Percentiles rank a stretch among this genome's conserved stretches.
phyloP scores from a whole-genome alignment of 495 filamentous ascomycete species.

The Trichocladium uniseriatum region DNA sequence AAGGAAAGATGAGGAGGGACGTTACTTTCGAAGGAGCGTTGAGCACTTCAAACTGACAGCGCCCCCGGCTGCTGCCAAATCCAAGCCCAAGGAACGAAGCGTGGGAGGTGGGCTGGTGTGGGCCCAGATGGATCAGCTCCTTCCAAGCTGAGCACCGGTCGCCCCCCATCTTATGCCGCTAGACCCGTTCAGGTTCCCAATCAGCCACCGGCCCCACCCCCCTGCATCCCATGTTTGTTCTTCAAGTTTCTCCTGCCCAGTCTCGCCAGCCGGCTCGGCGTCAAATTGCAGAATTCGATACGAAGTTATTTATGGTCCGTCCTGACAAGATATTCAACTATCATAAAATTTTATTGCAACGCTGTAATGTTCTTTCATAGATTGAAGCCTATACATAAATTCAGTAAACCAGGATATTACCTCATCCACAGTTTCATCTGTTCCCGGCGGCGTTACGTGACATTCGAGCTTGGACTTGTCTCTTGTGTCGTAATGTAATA shows the following conservation, averaged over 20 bases:
- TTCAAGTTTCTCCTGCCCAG: too few relatives aligned
- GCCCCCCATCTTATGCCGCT: constrained; percentile 7
- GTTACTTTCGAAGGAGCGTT: not conserved
- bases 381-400: not conserved
- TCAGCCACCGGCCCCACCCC: not conserved
- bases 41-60: not conserved
- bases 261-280: too few relatives aligned
- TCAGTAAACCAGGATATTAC: not conserved
- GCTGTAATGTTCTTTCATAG: too few relatives aligned
- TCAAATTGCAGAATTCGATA: not conserved
- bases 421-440: too few relatives aligned
- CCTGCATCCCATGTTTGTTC: not conserved
- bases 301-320: too few relatives aligned
- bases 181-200: not conserved
- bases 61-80: not conserved
- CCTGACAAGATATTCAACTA: too few relatives aligned
- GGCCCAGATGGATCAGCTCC: constrained; percentile 11
- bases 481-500: too few relatives aligned
- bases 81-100: constrained; percentile 5
- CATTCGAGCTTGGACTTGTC: too few relatives aligned
- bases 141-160: constrained; percentile 13
- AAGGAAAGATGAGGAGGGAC: not conserved
- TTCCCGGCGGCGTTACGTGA: too few relatives aligned
- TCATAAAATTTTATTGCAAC: too few relatives aligned
- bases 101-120: constrained; percentile 9